Base-by-base conservation (phyloP, 805 yeast genomes). In the Nakazawaea populi region DNA sequence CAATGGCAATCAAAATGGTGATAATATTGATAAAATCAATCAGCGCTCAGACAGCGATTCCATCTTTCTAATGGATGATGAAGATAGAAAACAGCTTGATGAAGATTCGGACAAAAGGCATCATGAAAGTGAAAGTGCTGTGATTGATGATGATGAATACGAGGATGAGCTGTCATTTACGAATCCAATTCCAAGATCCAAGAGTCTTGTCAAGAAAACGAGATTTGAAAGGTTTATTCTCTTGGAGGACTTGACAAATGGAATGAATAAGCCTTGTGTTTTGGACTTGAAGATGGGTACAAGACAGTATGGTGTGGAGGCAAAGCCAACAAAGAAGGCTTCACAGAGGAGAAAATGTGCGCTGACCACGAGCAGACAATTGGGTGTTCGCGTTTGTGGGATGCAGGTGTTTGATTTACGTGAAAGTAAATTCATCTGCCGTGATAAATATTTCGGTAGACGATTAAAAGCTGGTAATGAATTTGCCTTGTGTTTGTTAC, bases 231-330 rank as follows among this genome's bases (percentile, higher is more conserved):
- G 95, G 55, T 94, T 90, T 63, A 85, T 94, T 38, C 67, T 94
- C 8, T 72, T 94, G 46, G 99, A 95, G 63, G 99, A 94, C 69
- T 70, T 94, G 46, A 94, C 98, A 0, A 77, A 83, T 49, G 88
- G 89, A 28, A 82, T 92, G 83, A 72, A 68, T 32, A 79, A 78
- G 56, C 97, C 99, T 0, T 91, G 97, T 63, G 98, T 92, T 0
- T 70, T 94, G 46, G 99, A 94, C 68, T 73, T 94, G 59, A 94
- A 94, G 64, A 94, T 94, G 98, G 99, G 99, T 0, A 92, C 99
- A 0, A 76, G 99, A 52, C 99, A 94, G 67, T 94, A 94, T 61
- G 99, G 99, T 8, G 85, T 92, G n/a, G 96, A 90, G 56, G 97
- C 98, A 0, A 74, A 76, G 5, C 65, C 69, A 11, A 69, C 81